Evolutionary conservation across 2,329 filamentous ascomycete genomes (phyloP).

Genomic region (Lecanicillium sp.): DNA sequence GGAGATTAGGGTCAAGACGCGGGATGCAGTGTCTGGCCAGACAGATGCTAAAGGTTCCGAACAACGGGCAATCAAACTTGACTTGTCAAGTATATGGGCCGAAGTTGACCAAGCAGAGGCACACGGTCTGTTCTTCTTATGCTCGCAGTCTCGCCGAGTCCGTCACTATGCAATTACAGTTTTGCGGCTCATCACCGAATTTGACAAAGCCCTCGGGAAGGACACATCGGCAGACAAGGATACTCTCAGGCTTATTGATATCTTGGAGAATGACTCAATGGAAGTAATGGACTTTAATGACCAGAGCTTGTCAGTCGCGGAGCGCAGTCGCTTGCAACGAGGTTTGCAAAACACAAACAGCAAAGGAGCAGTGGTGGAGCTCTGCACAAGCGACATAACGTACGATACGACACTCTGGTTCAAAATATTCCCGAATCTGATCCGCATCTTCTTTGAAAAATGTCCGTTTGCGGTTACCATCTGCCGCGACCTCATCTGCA

Average conservation of each 20-base stretch:
- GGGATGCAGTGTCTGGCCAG: conserved; percentile 59
- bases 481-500: conserved; percentile 85
- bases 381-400: conserved; percentile 90
- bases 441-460: conserved; percentile 81
- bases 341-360: conserved; percentile 79
- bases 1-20: conserved; percentile 81
- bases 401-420: conserved; percentile 96
- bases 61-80: conserved; percentile 68
- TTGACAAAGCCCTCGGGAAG: conserved; percentile 81
- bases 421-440: conserved; percentile 93
- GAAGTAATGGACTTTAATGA: conserved; percentile 89
- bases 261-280: conserved; percentile 83
- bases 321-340: conserved; percentile 84
- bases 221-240: conserved; percentile 49
- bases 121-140: conserved; percentile 93
- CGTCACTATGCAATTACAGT: conserved; percentile 89
- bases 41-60: conserved; percentile 57
- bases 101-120: conserved; percentile 97
- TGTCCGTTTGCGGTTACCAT: conserved; percentile 89
- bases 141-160: conserved; percentile 87
- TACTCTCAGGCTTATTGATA: conserved; percentile 72
- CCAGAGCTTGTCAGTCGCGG: conserved; percentile 83
- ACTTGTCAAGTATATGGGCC: conserved; percentile 80
- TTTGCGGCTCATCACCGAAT: conserved; percentile 83
- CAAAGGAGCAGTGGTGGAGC: conserved; percentile 80